Base-by-base conservation (phyloP, 1,284 basidiomycete species). In the Coriolopsis trogii region DNA sequence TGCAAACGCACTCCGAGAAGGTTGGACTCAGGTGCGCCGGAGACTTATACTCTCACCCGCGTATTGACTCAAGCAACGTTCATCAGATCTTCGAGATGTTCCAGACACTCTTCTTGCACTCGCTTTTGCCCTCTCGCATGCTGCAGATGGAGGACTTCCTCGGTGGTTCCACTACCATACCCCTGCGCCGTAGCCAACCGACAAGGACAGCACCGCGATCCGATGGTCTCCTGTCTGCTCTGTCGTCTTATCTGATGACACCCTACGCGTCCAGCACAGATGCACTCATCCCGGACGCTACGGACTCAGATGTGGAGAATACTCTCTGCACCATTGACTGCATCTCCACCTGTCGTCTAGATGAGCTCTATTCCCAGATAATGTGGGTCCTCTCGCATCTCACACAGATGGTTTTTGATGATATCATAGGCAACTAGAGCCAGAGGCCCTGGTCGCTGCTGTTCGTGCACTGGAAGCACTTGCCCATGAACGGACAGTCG, bases 91-190 rank as follows among this genome's bases (percentile, higher is more conserved):
- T 99, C 63, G 95, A 98, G 70, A 98, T 99, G 85, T 95, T 98
- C 73, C 91, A 96, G 66, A 98, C 95, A 29, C 77, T 99, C 21
- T 99, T 99, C 73, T 73, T 96, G 37, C 91, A 98, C 67, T 95
- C 94, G 3, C 79, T 99, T 24, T 76, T 99, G 20, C 95, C 95
- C 0, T 81, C 78, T 4, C 79, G 85, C 46, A 91, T 99, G 86
- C 76, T 95, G n/a, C 89, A 93, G 66, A 95, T 98, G 91, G 93
- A 95, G 67, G 96, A 98, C 68, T 98, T 98, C 72, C 77, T 97
- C 13, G 93, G 92, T 23, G 91, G 91, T 7, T 83, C 87, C 16
- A 91, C 91, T 3, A 89, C 87, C 70, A 97, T 98, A 61, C 93
- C 96, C 26, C 77, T 96, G 28, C 85, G 89, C 60, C 82, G 91